A percentile compares a stretch with the other conserved stretches of the same genome.
Conservation (phyloP, 2,329 filamentous ascomycete species). For the Alternaria infectoria region DNA sequence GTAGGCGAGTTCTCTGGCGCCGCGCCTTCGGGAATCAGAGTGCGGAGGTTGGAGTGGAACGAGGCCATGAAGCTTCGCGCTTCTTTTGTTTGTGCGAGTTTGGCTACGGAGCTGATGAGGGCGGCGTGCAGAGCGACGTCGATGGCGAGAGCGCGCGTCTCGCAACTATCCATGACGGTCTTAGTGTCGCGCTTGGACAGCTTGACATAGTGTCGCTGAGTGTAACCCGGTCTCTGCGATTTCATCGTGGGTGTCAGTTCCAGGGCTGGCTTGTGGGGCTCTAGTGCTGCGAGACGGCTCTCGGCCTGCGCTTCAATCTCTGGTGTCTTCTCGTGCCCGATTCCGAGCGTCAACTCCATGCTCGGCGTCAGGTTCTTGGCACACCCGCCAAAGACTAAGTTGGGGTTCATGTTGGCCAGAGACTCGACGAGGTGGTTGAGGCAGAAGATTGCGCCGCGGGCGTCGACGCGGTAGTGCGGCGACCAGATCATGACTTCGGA, state of each 20-base stretch:
- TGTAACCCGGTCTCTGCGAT: slow-evolving; percentile 12
- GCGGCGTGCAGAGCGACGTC: slow-evolving; percentile 23
- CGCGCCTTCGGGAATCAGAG: slow-evolving; percentile 23
- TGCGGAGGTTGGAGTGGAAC: slow-evolving; percentile 31
- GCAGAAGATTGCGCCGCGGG: slow-evolving; percentile 33
- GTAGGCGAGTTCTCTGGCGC: slow-evolving; percentile 24
- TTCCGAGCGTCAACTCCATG: slow-evolving; percentile 27
- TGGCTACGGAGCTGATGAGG: slow-evolving; percentile 21
- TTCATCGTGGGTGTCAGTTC: slow-evolving; percentile 21
- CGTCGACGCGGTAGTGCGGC: slow-evolving; percentile 34
- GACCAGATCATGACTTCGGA: slow-evolving; percentile 32
- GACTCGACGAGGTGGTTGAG: slow-evolving; percentile 29
- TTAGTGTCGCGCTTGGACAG: slow-evolving; percentile 16
- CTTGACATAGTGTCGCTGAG: slow-evolving; percentile 8
- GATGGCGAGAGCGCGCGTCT: slow-evolving; percentile 11
- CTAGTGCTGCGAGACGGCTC: slow-evolving; percentile 22
- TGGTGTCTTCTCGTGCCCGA: slow-evolving; percentile 20
- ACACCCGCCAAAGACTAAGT: slow-evolving; percentile 28
- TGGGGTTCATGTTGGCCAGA: slow-evolving; percentile 21
- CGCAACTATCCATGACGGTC: slow-evolving; percentile 16
- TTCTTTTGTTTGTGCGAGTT: slow-evolving; percentile 19
- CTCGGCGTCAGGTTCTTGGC: slow-evolving; percentile 32
- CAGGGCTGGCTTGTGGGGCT: slow-evolving; percentile 27
- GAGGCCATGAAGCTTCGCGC: slow-evolving; percentile 30
- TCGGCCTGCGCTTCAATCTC: slow-evolving; percentile 22